Percentiles rank a stretch among this genome's conserved stretches.
These are phyloP conservation scores for Debaryomyces coudertii DNA, from an alignment of 1,139 yeast species.

Conservation along the genomic window DNA sequence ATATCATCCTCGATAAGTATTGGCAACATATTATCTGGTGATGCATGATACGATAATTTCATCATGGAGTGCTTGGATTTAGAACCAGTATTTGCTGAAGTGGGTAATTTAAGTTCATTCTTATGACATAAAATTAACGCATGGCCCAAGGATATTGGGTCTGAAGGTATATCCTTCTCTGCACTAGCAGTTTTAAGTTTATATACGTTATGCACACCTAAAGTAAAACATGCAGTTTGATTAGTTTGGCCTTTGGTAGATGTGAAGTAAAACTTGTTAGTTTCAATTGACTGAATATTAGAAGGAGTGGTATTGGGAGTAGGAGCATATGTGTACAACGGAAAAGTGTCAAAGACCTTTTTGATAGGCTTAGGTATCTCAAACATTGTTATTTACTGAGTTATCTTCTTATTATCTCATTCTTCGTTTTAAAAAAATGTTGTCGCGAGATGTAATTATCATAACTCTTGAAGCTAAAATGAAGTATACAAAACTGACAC, in stretches of 20 bases:
- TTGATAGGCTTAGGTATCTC: constrained; percentile 47
- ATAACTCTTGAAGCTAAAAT: background rate
- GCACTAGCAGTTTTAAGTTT: constrained; percentile 18
- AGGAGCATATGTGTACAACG: constrained; percentile 42
- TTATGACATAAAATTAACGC: constrained; percentile 38
- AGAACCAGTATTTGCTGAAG: background rate
- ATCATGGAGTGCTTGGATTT: constrained; percentile 27
- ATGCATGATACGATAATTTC: constrained; percentile 40
- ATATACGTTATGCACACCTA: constrained; percentile 46
- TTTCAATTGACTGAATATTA: constrained; percentile 17
- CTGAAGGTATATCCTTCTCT: constrained; percentile 37
- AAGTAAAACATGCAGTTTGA: constrained; percentile 26
- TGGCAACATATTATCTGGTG: constrained; percentile 48
- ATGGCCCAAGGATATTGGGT: constrained; percentile 46
- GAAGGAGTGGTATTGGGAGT: constrained; percentile 24
- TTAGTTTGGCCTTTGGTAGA: constrained; percentile 9
- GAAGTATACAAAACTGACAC: too few species aligned
- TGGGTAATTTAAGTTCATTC: constrained; percentile 37
- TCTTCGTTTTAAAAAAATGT: background rate
- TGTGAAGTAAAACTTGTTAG: constrained; percentile 20
- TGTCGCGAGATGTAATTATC: constrained; percentile 1
- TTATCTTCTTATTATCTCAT: background rate
- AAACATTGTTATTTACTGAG: constrained; percentile 10
- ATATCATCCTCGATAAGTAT: constrained; percentile 43
- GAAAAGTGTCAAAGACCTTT: constrained; percentile 52